phyloP scores from a whole-genome alignment of 352 stramenopile species.

The Phytophthora sp. region DNA sequence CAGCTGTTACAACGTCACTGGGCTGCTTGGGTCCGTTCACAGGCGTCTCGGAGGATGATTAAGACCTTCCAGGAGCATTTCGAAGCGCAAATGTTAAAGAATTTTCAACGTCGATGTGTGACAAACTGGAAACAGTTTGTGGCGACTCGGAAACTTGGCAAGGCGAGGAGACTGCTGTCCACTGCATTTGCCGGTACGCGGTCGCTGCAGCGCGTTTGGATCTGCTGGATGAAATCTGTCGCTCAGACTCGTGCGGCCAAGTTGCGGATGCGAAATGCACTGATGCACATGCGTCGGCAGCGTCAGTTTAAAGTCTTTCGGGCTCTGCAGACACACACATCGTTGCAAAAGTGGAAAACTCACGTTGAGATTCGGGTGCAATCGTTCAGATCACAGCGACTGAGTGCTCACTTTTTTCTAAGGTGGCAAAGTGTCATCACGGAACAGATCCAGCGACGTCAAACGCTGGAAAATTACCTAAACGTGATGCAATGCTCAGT shows the following conservation, averaged over 20 bases:
- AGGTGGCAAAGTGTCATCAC: slow-evolving; percentile 28
- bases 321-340: slow-evolving; percentile 7
- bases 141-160: slow-evolving; percentile 35
- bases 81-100: slow-evolving; percentile 21
- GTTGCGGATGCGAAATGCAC: slow-evolving; percentile 25
- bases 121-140: slow-evolving; percentile 41
- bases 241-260: slow-evolving; percentile 14
- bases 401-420: slow-evolving; percentile 16
- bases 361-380: neutral
- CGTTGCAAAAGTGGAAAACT: slow-evolving; percentile 15
- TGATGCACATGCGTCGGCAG: slow-evolving; percentile 38
- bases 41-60: slow-evolving; percentile 15
- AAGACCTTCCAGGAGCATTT: slow-evolving; percentile 33
- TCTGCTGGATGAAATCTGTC: slow-evolving; percentile 30
- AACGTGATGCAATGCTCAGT: slow-evolving; percentile 44
- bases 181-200: slow-evolving; percentile 30
- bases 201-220: slow-evolving; percentile 24
- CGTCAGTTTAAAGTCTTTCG: slow-evolving; percentile 33
- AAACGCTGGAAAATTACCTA: slow-evolving; percentile 44
- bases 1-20: slow-evolving; percentile 35
- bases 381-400: neutral
- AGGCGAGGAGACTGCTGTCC: slow-evolving; percentile 39
- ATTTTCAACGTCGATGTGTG: slow-evolving; percentile 24
- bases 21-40: slow-evolving; percentile 27
- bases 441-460: slow-evolving; percentile 2